Base-by-base conservation (phyloP, 257 asterid genomes). In the Nicotiana sylvestris region DNA sequence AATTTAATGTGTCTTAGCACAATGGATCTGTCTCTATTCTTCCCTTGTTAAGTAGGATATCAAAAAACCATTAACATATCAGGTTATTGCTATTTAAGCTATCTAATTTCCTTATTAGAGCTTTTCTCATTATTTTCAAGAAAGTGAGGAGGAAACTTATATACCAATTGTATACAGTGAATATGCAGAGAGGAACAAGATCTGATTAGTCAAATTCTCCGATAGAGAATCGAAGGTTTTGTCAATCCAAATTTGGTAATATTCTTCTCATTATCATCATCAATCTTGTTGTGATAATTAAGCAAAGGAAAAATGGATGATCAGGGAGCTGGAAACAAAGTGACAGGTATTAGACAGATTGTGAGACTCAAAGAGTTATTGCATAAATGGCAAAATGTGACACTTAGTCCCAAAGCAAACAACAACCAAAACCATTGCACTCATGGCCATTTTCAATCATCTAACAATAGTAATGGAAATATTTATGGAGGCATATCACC, bases 331-430 rank as follows among this genome's bases (percentile, higher is more conserved):
- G 92, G 90, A 69, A 87, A 66, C 86, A 93, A 88, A 89, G 85
- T 91, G 37, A 90, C 85, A 49, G 97, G 97, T 56, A 94, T 94
- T 72, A 84, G 88, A 68, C 95, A 94, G n/a, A 93, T 94, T 15
- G 97, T 93, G n/a, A 89, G 83, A 82, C 92, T 94, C 4, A 94
- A 92, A 77, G 92, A 89, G 37, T 56, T 93, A 82, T 87, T 93
- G 12, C 86, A 89, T 12, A 94, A 89, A 78, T 94, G 98, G 98
- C 97, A 94, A 83, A 83, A 33, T 2, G 94, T 80, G 0, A 81
- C 97, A 0, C 89, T 91, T 12, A 90, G 94, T 17, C 83, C 88
- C 12, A 91, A 85, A 62, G 86, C 68, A 27, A 25, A 53, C 51
- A 46, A 29, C 58, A 51, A 68, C 51, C 51, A 43, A 43, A 43